Evolutionary conservation across 768 basidiomycete species (phyloP).

Genomic region (Tylopilus plumbeoviolaceoides): DNA sequence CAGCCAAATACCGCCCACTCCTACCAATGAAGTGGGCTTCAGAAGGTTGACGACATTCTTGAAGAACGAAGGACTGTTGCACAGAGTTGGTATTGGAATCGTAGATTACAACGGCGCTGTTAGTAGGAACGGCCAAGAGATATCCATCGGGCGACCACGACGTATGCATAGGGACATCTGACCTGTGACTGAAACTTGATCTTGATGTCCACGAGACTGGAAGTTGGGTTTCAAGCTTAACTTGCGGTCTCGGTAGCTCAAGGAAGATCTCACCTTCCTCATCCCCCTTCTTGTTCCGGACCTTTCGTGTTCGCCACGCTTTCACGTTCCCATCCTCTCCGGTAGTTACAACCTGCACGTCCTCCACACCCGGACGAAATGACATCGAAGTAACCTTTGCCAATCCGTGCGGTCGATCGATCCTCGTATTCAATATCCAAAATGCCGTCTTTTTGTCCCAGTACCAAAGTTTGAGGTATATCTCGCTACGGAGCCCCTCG

Average conservation of each 20-base stretch:
- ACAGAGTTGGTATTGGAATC: slow-evolving; percentile 61
- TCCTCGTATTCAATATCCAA: slow-evolving; percentile 82
- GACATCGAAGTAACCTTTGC: slow-evolving; percentile 56
- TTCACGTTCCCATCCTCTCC: slow-evolving; percentile 76
- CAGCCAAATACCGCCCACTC: slow-evolving; percentile 66
- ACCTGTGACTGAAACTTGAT: slow-evolving; percentile 66
- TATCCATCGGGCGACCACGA: slow-evolving; percentile 88
- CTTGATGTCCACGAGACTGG: slow-evolving; percentile 71
- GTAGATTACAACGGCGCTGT: slow-evolving; percentile 67
- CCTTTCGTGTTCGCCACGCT: slow-evolving; percentile 65
- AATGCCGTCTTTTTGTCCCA: slow-evolving; percentile 64
- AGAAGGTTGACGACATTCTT: slow-evolving; percentile 44
- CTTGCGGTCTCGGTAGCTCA: background rate
- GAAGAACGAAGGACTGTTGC: slow-evolving; percentile 54
- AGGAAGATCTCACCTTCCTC: slow-evolving; percentile 46
- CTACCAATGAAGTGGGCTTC: slow-evolving; percentile 64
- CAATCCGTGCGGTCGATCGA: slow-evolving; percentile 82
- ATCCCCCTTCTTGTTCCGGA: slow-evolving; percentile 42
- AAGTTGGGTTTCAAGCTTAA: background rate
- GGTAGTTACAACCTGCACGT: slow-evolving; percentile 61
- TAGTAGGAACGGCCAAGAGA: slow-evolving; percentile 71
- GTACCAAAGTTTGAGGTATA: slow-evolving; percentile 87
- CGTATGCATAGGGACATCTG: slow-evolving; percentile 58
- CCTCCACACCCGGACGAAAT: slow-evolving; percentile 55
- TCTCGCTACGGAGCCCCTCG: slow-evolving; percentile 59